Base-by-base conservation (phyloP, 805 yeast genomes). In the Starmerella bombi region DNA sequence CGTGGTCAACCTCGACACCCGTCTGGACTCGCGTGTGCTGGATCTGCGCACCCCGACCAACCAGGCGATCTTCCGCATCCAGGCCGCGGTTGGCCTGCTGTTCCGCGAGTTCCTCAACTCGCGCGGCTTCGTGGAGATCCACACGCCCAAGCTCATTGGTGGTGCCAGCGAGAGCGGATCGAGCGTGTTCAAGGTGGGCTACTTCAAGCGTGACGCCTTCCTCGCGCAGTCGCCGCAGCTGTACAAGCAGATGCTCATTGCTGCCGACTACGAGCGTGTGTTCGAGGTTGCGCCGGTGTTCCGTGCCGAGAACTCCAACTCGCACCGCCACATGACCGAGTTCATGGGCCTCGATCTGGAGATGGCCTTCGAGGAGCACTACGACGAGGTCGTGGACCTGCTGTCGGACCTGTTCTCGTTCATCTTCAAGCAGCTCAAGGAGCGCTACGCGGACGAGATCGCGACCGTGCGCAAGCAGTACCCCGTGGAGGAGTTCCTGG, bases 311-410 rank as follows among this genome's bases (percentile, higher is more conserved):
- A 88, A 91, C 71, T 88, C 97, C 47, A 86, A 91, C 70, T 88
- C 98, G 17, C 97, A 91, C 64, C 86, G 99, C 68, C 99, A 91
- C 65, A 79, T 91, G 94, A 91, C 99, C 42, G 99, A 91, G 66
- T 91, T 91, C 62, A 81, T 80, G 47, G 99, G 99, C 44, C 76
- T 93, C 55, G 99, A 91, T 70, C 66, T 91, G 66, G 99, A 91
- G 66, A 85, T 91, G 94, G 82, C 95, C 9, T 81, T 91, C 59
- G 97, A 91, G 67, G 95, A 86, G 67, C 96, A 91, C 66, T 91
- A 91, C 63, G 93, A 91, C 59, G 99, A 91, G 68, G 93, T 78
- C 34, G 53, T 75, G 39, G 77, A 75, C 49, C 55, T 69, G 8
- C 61, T 75, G 51, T 65, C 68, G 41, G 86, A 79, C 44, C 69